Evolutionary conservation across 176 grass and related monocot species (phyloP), one percentile per base, ranked within the genome.

Genomic region (Oryza punctata): DNA sequence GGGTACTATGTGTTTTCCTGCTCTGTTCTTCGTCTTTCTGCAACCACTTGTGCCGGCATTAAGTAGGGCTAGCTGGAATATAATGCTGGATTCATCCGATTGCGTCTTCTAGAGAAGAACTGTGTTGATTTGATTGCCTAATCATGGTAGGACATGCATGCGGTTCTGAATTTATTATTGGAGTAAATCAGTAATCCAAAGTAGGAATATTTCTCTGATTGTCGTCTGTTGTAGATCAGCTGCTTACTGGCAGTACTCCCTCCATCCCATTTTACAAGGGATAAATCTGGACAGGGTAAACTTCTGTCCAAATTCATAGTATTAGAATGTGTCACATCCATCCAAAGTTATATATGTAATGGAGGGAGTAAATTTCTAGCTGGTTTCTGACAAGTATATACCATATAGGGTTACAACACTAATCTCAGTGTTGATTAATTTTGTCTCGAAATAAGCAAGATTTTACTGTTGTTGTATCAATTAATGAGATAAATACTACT

Each of bases 41-140:
- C 80, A 83, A 83, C 80, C 13, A 83, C 74, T 40, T 18, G 24
- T 45, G 82, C 63, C 28, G 19, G 82, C 82, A 67, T 83, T 84
- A 54, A 75, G 11, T 82, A 43, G 3, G 64, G 57, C n/a, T 61
- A 61, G 57, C 57, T 61, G 19, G n/a, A n/a, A n/a, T n/a, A n/a
- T 19, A 46, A 52, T 52, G 5, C 44, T 21, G 12, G 3, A 80
- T 29, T 27, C 37, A 38, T 38, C 37, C 52, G 21, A 50, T 29
- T 41, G 33, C 67, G 21, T 70, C 8, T 37, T 69, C 67, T 69
- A 13, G 3, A 3, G 57, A 60, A 70, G 57, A 61, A 43, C 11
- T 44, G 9, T 37, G 1, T 10, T 41, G 40, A 41, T 41, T 70
- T 70, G 21, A 24, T 43, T 70, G 57, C 21, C 57, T 61, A 61